A percentile compares a stretch with the other conserved stretches of the same genome.
phyloP scores from a whole-genome alignment of 2,329 filamentous ascomycete species.

The Sporothrix luriei region DNA sequence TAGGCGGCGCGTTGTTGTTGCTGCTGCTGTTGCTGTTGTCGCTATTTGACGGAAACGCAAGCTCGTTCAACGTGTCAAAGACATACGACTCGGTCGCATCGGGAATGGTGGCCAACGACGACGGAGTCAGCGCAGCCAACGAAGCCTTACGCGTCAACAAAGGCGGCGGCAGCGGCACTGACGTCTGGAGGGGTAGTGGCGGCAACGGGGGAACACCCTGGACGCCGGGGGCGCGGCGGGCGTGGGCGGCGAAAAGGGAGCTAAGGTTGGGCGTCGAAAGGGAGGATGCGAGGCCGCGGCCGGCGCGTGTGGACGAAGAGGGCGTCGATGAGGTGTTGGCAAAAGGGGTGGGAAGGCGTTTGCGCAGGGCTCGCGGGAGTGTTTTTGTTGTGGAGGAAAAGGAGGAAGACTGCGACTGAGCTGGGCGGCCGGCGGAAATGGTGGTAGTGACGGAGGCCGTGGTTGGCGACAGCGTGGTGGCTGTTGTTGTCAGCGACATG shows the following conservation, averaged over 20 bases:
- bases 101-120: constrained; percentile 65
- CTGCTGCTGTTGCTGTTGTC: constrained; percentile 40
- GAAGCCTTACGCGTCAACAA: constrained; percentile 70
- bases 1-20: constrained; percentile 38
- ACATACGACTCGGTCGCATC: constrained; percentile 68
- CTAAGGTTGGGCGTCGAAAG: constrained; percentile 59
- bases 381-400: constrained; percentile 24
- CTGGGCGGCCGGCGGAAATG: constrained; percentile 18
- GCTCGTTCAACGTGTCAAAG: constrained; percentile 55
- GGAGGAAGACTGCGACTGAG: constrained; percentile 34
- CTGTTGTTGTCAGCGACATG: constrained; percentile 27
- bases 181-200: neutral
- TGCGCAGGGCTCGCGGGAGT: constrained; percentile 33
- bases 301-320: constrained; percentile 27
- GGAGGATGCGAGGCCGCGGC: constrained; percentile 47
- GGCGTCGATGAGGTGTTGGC: neutral
- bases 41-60: constrained; percentile 37
- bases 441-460: constrained; percentile 22
- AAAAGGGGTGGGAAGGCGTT: constrained; percentile 29
- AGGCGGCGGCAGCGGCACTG: constrained; percentile 39
- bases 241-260: constrained; percentile 54
- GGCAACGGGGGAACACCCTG: constrained; percentile 25
- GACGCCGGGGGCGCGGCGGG: constrained; percentile 42
- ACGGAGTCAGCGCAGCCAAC: constrained; percentile 67
- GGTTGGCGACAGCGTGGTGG: constrained; percentile 21